phyloP scores from a whole-genome alignment of 2,329 filamentous ascomycete genomes.

The Albophoma yamanashiensis region DNA sequence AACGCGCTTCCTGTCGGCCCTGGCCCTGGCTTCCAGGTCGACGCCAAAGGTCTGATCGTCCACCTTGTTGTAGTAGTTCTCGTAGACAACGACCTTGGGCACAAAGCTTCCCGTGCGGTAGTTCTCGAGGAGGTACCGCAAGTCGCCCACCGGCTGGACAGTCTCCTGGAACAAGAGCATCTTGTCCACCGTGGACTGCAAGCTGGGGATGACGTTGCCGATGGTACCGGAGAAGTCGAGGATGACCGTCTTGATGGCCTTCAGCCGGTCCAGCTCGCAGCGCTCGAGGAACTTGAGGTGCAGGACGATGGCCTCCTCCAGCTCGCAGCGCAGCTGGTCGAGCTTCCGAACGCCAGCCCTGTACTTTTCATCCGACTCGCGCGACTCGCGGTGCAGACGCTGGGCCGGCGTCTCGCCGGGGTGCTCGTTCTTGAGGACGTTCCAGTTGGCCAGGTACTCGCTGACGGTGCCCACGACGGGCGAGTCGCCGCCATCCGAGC shows the following conservation, averaged over 20 bases:
- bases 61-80: conserved; percentile 98
- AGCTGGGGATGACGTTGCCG: conserved; percentile 92
- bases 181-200: conserved; percentile 92
- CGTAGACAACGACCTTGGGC: conserved; percentile 84
- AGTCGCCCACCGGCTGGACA: conserved; percentile 82
- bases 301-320: conserved; percentile 91
- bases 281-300: conserved; percentile 95
- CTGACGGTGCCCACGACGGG: conserved; percentile 73
- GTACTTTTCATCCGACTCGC: conserved; percentile 88
- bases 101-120: conserved; percentile 92
- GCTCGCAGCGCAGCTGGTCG: conserved; percentile 79
- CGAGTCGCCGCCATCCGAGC: conserved; percentile 51
- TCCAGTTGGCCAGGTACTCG: conserved; percentile 88
- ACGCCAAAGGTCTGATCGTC: conserved; percentile 98
- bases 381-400: conserved; percentile 76
- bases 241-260: conserved; percentile 96
- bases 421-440: conserved; percentile 68
- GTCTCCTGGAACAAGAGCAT: conserved; percentile 99
- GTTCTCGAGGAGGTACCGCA: conserved; percentile 91
- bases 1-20: conserved; percentile 91
- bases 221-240: conserved; percentile 95
- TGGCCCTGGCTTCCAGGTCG: conserved; percentile 87
- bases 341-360: conserved; percentile 77
- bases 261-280: conserved; percentile 89
- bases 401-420: conserved; percentile 91